Conservation (phyloP, 257 asterid species). For the Solanum clarkiae region DNA sequence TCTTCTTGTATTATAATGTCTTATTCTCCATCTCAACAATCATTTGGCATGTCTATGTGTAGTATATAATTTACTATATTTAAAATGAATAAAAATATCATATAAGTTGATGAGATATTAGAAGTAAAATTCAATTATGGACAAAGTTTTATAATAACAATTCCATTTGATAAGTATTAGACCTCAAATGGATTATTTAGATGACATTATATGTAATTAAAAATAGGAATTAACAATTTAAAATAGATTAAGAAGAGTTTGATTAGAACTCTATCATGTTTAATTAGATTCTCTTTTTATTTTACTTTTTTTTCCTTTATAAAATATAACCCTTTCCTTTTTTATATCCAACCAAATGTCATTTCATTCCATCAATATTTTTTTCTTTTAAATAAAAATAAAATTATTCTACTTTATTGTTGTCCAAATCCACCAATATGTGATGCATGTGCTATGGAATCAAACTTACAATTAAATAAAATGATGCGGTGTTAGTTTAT, state of each 20-base stretch:
- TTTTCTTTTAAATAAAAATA: too few species aligned
- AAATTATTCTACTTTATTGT: too few species aligned
- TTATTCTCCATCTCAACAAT: neutral
- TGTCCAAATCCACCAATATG: neutral
- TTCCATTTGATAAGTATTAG: neutral
- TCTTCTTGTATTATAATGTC: too few species aligned
- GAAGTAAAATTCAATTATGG: neutral
- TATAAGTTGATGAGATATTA: neutral
- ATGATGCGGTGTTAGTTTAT: too few species aligned
- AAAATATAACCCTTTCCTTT: too few species aligned
- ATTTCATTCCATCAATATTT: neutral
- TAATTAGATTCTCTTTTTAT: neutral
- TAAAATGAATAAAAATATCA: neutral
- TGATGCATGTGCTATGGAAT: neutral
- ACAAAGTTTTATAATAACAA: neutral
- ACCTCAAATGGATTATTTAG: neutral
- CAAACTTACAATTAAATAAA: neutral
- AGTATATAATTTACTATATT: neutral
- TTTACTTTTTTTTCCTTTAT: too few species aligned
- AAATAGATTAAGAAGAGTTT: neutral
- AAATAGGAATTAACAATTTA: neutral
- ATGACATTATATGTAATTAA: neutral
- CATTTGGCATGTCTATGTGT: neutral
- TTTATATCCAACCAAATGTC: neutral
- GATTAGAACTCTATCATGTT: neutral